Base-by-base conservation (phyloP, 164 flowering plant genomes). In the Dillenia suffruticosa region DNA sequence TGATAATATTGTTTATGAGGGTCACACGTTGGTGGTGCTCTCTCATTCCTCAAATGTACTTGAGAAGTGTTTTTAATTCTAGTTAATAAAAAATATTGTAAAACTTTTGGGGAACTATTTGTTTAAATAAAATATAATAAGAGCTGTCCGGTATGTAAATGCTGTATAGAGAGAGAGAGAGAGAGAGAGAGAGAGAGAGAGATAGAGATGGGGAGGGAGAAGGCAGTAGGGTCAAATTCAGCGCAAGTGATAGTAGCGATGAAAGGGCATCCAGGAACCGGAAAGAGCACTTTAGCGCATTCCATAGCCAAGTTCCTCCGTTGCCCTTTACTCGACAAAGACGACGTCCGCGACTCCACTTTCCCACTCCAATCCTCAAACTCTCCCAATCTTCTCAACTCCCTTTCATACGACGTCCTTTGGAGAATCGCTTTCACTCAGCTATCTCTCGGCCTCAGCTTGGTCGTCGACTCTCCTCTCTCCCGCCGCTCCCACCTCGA, bases 251-350 rank as follows among this genome's bases (percentile, higher is more conserved):
- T 84, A 46, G 71, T 86, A 16, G 91, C 94, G 1, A 83, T 90
- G 94, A 90, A 90, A 63, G 97, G 94, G 9, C 92, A 90, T 61
- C 97, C 97, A 0, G 97, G 94, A 40, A 79, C 84, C 0, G 94
- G 97, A 40, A 88, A 88, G 61, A 72, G 68, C 70, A 90, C 88
- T 3, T 62, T 87, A 8, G 96, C 94, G 8, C 66, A 46, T 2
- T 55, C 81, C 63, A 46, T 90, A 51, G 80, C 94, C 48, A 47
- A 69, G 0, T 45, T 77, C 54, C 74, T 90, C 51, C 60, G 70
- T 65, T 66, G 73, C 79, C 94, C 97, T 16, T 83, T 87, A 60
- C 17, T 90, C 49, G 94, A 87, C 85, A 90, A 90, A 69, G 94
- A 90, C 73, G 88, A 88, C 64, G 68, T 84, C 59, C 71, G 79